phyloP scores from a whole-genome alignment of 768 basidiomycete species.

The Mrakia gelida region DNA sequence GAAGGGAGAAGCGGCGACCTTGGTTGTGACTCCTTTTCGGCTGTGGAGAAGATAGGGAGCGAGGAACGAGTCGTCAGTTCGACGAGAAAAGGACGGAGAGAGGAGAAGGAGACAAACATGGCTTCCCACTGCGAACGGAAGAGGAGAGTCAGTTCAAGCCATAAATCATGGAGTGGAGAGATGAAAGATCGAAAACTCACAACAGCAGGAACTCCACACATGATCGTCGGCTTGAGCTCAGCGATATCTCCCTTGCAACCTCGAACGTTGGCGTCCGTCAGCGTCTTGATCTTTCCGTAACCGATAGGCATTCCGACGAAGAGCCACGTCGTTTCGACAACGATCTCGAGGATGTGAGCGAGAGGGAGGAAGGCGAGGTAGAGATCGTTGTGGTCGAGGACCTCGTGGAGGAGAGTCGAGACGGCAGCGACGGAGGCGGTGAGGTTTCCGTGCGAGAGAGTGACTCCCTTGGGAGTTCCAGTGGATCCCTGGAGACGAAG shows the following conservation, averaged over 20 bases:
- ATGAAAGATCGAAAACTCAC: background rate
- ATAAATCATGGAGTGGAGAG: background rate
- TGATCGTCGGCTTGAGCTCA: conserved; percentile 60
- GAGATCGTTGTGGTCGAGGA: conserved; percentile 51
- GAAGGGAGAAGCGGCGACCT: conserved; percentile 64
- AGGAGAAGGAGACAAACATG: background rate
- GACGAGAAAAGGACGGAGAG: background rate
- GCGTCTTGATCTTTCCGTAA: conserved; percentile 89
- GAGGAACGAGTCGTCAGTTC: background rate
- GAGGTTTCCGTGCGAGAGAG: conserved; percentile 81
- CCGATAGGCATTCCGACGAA: conserved; percentile 76
- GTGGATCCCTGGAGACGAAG: conserved; percentile 58
- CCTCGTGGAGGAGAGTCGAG: conserved; percentile 59
- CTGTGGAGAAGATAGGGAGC: conserved; percentile 49
- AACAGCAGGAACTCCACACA: conserved; percentile 32
- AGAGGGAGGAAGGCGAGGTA: conserved; percentile 45
- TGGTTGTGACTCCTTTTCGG: conserved; percentile 83
- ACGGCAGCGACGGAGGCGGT: conserved; percentile 68
- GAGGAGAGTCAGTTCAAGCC: background rate
- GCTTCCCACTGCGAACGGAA: conserved; percentile 59
- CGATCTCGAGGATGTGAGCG: conserved; percentile 84
- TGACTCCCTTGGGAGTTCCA: conserved; percentile 89
- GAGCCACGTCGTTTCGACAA: conserved; percentile 75
- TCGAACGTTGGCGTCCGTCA: conserved; percentile 88
- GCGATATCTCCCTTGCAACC: conserved; percentile 82